Evolutionary conservation across 2,329 filamentous ascomycete species (phyloP).

Genomic region (Penicillium sp.): DNA sequence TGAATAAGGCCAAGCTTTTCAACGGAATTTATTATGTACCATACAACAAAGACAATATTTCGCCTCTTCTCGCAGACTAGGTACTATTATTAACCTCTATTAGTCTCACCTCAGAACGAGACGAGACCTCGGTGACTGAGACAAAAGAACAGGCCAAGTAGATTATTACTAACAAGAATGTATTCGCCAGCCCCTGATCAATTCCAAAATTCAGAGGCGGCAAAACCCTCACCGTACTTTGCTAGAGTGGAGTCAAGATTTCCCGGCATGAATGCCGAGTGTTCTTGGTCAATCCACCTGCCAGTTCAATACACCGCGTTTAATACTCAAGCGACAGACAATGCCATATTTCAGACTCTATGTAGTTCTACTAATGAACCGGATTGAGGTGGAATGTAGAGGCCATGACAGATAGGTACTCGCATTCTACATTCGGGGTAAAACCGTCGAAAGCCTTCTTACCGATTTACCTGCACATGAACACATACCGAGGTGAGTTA

Average conservation of each 20-base stretch:
- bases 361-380: no score
- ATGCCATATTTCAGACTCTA: background rate
- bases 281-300: slow-evolving; percentile 7
- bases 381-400: background rate
- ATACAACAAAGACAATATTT: no score
- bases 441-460: background rate
- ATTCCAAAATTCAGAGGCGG: slow-evolving; percentile 1
- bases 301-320: slow-evolving; percentile 18
- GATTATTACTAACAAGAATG: slow-evolving; percentile 2
- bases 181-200: slow-evolving; percentile 7
- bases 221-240: slow-evolving; percentile 26
- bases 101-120: background rate
- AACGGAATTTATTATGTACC: no score
- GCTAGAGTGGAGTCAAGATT: slow-evolving; percentile 16
- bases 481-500: slow-evolving; percentile 15
- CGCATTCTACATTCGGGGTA: background rate
- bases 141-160: background rate
- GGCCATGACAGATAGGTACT: background rate
- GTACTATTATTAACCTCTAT: background rate
- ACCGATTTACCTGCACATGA: background rate
- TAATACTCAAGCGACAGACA: slow-evolving; percentile 15
- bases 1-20: slow-evolving; percentile 1
- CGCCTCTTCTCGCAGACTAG: background rate
- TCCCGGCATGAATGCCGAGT: slow-evolving; percentile 23
- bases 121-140: background rate